Base-by-base conservation (phyloP, 2,329 filamentous ascomycete species). In the Neocatenulostroma microsporum region DNA sequence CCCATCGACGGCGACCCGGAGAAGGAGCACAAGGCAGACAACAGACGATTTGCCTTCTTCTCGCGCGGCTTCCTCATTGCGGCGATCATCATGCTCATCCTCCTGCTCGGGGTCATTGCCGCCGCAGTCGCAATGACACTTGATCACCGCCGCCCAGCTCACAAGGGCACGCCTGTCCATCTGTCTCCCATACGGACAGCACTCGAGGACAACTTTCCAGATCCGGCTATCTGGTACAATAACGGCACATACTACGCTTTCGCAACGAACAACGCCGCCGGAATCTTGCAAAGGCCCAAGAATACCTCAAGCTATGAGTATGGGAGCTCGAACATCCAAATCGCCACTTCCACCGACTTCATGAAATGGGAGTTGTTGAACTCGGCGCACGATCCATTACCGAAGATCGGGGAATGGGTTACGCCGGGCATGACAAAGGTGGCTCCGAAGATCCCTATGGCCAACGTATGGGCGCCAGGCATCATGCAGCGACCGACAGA, bases 331-430 rank as follows among this genome's bases (percentile, higher is more conserved):
- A 58, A 60, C 21, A 50, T 66, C 9, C 62, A 64, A 34, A 41
- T 64, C n/a, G 62, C 62, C 5, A 58, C 51, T 3, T 62, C 59
- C 4, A 41, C 31, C 1, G 47, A 64, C 40, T 62, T 64, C 44
- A 20, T 47, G 3, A 50, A 50, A 23, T 63, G 59, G 58, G 51
- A 39, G 0, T 34, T 61, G 12, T 42, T 45, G 10, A 36, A 51
- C 18, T 43, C 50, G 2, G 31, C 34, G 4, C 34, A 49, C 20
- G 56, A 62, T 31, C 56, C 57, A 2, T 46, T 62, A 2, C 56
- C 58, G n/a, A 37, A 38, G 1, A 20, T 42, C 14, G 54, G 53
- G 13, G 32, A 26, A 2, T 57, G 54, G 54, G 47, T 43, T 12
- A 29, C 36, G 9, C 44, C 43, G 12, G 47, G 50, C 11, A 10